Base-by-base conservation (phyloP, 805 yeast genomes). In the Ogataea ramenticola region DNA sequence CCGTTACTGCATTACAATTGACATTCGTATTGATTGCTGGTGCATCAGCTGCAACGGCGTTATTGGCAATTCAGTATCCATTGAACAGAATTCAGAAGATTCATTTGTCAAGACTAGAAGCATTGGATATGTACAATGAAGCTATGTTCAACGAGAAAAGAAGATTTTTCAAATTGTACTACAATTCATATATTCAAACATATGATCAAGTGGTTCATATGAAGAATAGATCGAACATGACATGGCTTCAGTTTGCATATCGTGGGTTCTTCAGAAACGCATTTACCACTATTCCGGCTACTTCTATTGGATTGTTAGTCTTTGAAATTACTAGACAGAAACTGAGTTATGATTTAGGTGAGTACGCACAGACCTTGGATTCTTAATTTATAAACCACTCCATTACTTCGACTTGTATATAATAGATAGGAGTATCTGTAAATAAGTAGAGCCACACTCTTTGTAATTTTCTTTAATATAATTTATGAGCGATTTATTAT, bases 41-140 rank as follows among this genome's bases (percentile, higher is more conserved):
- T 17, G 87, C 93, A 10, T 70, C 84, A 6, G 96, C 97, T 1
- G 91, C 96, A 0, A 67, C 81, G 17, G 70, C 87, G 0, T 66
- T 90, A 19, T 79, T 90, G 48, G 72, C 81, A 3, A 80, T 90
- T 5, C 96, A 88, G 54, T 88, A 82, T 52, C 98, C 98, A 0
- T 68, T 91, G 30, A 68, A 79, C 21, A 86, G 85, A 59, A 65
- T 90, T 33, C 97, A 91, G 54, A 80, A 79, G 50, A 68, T 90
- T 26, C 95, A 90, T 60, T 67, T 85, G 36, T 75, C 88, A 30
- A 71, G 96, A 47, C 67, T 89, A 19, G 96, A 88, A 60, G 84
- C 91, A 0, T 71, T 85, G 45, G 95, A 87, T 58, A 74, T 82
- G 26, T 75, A 71, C 50, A 74, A 73, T 48, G 68, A 71, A 16